Conservation (phyloP, 805 yeast species). For the Starmerella khaoyaiensis region DNA sequence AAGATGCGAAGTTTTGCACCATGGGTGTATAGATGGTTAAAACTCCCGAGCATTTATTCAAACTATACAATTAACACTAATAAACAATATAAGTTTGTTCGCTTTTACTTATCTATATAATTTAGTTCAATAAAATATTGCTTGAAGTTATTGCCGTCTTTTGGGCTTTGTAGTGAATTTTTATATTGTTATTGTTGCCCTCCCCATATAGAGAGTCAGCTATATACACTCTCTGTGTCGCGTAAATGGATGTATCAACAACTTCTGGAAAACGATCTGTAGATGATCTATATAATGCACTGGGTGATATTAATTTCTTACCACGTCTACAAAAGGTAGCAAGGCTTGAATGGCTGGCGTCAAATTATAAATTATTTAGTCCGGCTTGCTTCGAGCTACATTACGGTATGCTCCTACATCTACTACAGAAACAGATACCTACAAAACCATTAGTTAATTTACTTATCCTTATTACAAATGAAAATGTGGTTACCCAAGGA, state of each 20-base stretch:
- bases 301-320: background rate
- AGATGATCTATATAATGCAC: slow-evolving; percentile 3
- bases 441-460: slow-evolving; percentile 10
- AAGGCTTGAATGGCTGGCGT: slow-evolving; percentile 10
- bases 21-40: background rate
- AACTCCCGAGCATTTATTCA: background rate
- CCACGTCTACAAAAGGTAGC: slow-evolving; percentile 12
- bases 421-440: slow-evolving; percentile 11
- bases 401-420: slow-evolving; percentile 13
- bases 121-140: too few species aligned
- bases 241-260: too few species aligned
- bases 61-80: background rate
- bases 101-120: too few species aligned
- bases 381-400: background rate
- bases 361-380: slow-evolving; percentile 7
- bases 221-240: background rate
- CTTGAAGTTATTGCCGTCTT: too few species aligned
- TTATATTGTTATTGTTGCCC: too few species aligned
- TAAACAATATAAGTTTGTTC: background rate
- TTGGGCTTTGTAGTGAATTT: too few species aligned
- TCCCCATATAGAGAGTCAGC: background rate
- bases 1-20: background rate
- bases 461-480: slow-evolving; percentile 9
- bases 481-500: slow-evolving; percentile 10
- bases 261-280: too few species aligned